Evolutionary conservation across 1,284 basidiomycete genomes (phyloP).

Genomic region (Pyrrhoderma lamaoense): DNA sequence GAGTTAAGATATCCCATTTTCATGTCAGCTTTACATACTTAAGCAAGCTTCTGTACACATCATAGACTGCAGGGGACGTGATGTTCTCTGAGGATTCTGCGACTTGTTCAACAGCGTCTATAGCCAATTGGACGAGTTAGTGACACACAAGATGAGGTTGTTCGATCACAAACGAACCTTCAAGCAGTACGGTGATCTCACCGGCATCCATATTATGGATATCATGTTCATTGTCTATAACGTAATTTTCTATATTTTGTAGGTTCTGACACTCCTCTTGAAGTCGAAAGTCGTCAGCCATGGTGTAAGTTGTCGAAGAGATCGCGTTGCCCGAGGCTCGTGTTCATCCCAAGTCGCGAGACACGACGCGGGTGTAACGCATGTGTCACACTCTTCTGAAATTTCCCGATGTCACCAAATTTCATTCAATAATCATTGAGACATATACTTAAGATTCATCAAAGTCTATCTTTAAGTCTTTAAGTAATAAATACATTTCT

Average conservation of each 20-base stretch:
- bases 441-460: too few species aligned
- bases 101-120: slow-evolving; percentile 70
- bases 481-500: too few species aligned
- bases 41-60: slow-evolving; percentile 72
- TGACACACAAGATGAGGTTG: not conserved
- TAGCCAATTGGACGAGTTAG: slow-evolving; percentile 3
- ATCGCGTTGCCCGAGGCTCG: not conserved
- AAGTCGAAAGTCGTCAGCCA: slow-evolving; percentile 49
- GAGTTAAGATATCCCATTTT: too few species aligned
- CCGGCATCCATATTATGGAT: slow-evolving; percentile 40
- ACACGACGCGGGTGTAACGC: slow-evolving; percentile 4
- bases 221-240: slow-evolving; percentile 60
- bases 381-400: not conserved
- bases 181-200: slow-evolving; percentile 38
- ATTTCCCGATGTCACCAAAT: too few species aligned
- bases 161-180: slow-evolving; percentile 35
- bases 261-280: slow-evolving; percentile 68
- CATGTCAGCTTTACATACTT: slow-evolving; percentile 41
- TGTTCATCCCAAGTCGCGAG: not conserved
- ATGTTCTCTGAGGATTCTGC: slow-evolving; percentile 69
- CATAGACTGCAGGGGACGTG: slow-evolving; percentile 58
- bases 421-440: too few species aligned
- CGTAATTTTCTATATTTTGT: slow-evolving; percentile 50
- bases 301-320: not conserved
- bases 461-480: too few species aligned